A percentile compares a stretch with the other conserved stretches of the same genome.
Conservation (phyloP, 1,284 basidiomycete genomes). For the Mycosarcoma mackinlayi region DNA sequence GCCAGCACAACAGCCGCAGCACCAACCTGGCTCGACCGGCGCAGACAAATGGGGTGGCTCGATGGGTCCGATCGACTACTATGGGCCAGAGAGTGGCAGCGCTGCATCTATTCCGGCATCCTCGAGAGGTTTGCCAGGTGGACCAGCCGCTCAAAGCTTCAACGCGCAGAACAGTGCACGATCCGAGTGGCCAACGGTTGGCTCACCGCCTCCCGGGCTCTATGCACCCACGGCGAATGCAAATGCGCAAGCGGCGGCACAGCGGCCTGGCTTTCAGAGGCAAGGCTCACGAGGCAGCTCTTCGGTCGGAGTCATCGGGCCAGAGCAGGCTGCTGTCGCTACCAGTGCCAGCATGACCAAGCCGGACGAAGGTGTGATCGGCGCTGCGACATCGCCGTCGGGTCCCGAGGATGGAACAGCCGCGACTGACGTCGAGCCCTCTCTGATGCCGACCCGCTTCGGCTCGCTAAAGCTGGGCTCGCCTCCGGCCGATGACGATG, state of each 20-base stretch:
- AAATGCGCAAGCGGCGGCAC: not conserved
- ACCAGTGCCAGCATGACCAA: conserved; percentile 9
- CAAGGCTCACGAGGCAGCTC: conserved; percentile 40
- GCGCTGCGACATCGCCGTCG: conserved; percentile 28
- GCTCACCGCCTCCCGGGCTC: conserved; percentile 52
- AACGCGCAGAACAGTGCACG: conserved; percentile 18
- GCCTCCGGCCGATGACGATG: conserved; percentile 31
- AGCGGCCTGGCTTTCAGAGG: conserved; percentile 34
- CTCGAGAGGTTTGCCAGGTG: conserved; percentile 5
- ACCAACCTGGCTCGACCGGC: conserved; percentile 9
- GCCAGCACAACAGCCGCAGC: conserved; percentile 17
- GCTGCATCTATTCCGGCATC: conserved; percentile 21
- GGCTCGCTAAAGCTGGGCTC: conserved; percentile 51
- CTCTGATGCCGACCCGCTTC: conserved; percentile 36
- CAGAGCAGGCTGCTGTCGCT: conserved; percentile 12
- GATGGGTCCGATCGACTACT: conserved; percentile 60
- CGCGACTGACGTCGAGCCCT: conserved; percentile 9
- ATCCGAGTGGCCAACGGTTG: conserved; percentile 52
- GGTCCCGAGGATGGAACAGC: conserved; percentile 18
- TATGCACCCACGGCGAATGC: conserved; percentile 7
- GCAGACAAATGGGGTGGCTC: conserved; percentile 54
- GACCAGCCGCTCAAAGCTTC: conserved; percentile 6
- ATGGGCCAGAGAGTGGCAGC: conserved; percentile 44
- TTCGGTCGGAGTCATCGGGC: conserved; percentile 1
- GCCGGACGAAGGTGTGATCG: conserved; percentile 38